phyloP scores from a whole-genome alignment of 768 basidiomycete genomes.

The Naganishia vishniacii region DNA sequence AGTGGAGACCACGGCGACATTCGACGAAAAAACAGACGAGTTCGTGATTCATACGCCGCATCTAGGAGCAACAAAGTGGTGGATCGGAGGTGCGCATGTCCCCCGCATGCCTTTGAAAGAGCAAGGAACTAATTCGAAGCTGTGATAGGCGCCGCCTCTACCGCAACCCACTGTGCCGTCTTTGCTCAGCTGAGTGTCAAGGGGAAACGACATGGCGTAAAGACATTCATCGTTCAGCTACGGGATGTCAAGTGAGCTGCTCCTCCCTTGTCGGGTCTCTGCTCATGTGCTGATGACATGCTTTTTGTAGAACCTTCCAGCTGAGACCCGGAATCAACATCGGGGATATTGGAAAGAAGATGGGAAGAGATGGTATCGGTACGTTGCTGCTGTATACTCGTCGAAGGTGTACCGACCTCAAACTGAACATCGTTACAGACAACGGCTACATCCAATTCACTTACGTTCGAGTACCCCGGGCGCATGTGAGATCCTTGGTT shows the following conservation, averaged over 20 bases:
- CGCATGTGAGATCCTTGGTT: conserved; percentile 29
- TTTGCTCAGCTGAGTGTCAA: conserved; percentile 52
- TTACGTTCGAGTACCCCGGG: conserved; percentile 51
- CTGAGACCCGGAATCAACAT: conserved; percentile 51
- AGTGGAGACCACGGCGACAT: conserved; percentile 52
- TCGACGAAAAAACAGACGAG: conserved; percentile 50
- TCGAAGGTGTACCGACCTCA: neutral
- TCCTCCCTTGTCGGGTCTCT: neutral
- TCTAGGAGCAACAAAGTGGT: conserved; percentile 52
- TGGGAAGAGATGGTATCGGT: conserved; percentile 52
- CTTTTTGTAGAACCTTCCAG: conserved; percentile 41
- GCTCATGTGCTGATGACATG: neutral
- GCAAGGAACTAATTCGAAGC: too few relatives aligned
- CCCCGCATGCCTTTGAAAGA: too few relatives aligned
- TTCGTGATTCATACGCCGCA: conserved; percentile 52
- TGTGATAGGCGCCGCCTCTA: conserved; percentile 48
- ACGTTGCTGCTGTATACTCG: neutral
- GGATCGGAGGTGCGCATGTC: conserved; percentile 52
- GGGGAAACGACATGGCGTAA: conserved; percentile 50
- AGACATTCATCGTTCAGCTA: conserved; percentile 52
- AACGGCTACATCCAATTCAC: conserved; percentile 51
- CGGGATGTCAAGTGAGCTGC: conserved; percentile 46
- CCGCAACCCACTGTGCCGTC: conserved; percentile 51
- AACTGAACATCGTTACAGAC: conserved; percentile 22
- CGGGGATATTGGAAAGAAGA: conserved; percentile 53